A percentile compares a stretch with the other conserved stretches of the same genome.
Evolutionary conservation across 2,329 filamentous ascomycete genomes (phyloP).

Genomic region (Penicillium sp.): DNA sequence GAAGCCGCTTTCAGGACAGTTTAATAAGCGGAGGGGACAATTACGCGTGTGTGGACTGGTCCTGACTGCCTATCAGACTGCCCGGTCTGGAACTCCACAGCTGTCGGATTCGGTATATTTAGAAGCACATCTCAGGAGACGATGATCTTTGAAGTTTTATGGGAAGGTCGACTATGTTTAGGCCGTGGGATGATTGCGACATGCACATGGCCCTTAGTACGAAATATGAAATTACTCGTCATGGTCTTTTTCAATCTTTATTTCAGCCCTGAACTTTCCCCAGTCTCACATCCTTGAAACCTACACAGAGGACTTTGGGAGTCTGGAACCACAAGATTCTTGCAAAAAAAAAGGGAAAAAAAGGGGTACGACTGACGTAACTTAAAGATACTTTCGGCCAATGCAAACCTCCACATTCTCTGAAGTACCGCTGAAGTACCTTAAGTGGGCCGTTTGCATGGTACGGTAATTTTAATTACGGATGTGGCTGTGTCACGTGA

Average conservation of each 20-base stretch:
- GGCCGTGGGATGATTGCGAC: neutral
- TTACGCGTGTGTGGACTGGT: slow-evolving; percentile 15
- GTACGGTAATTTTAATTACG: neutral
- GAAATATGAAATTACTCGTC: too few relatives aligned
- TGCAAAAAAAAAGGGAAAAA: neutral
- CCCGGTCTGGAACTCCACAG: slow-evolving; percentile 11
- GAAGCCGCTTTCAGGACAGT: slow-evolving; percentile 18
- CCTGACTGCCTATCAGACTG: neutral
- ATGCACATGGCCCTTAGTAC: neutral
- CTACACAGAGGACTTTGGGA: neutral
- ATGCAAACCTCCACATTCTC: neutral
- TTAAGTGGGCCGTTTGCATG: neutral
- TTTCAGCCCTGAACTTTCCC: too few relatives aligned
- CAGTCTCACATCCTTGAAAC: neutral
- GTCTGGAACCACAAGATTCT: neutral
- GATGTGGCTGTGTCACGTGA: neutral
- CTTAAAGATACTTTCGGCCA: neutral
- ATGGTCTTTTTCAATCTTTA: too few relatives aligned
- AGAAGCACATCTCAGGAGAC: slow-evolving; percentile 7
- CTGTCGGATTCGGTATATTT: slow-evolving; percentile 6
- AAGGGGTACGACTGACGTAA: neutral
- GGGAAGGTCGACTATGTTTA: neutral
- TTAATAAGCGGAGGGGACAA: slow-evolving; percentile 19
- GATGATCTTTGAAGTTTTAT: neutral
- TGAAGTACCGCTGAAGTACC: neutral